These are phyloP conservation scores for Ogataea philodendri DNA, from an alignment of 805 yeast species.

Conservation along the genomic window DNA sequence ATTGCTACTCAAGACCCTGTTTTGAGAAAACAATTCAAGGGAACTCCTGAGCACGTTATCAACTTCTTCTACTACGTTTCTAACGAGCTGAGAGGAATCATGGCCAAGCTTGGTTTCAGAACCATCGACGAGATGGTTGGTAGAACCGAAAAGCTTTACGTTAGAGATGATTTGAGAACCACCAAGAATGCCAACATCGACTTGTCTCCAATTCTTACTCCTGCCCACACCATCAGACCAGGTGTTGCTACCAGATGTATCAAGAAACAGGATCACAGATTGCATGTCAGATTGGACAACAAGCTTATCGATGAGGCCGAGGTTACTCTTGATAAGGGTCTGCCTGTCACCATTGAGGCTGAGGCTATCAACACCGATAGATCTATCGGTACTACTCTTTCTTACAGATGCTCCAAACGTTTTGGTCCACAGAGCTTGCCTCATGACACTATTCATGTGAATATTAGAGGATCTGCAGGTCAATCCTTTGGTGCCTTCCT, in stretches of 20 bases:
- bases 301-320: slow-evolving; percentile 96
- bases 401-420: slow-evolving; percentile 88
- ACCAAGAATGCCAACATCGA: slow-evolving; percentile 91
- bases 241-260: slow-evolving; percentile 94
- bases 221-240: slow-evolving; percentile 94
- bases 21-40: slow-evolving; percentile 84
- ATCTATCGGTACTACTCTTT: slow-evolving; percentile 90
- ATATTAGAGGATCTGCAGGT: slow-evolving; percentile 91
- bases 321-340: slow-evolving; percentile 90
- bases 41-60: slow-evolving; percentile 98
- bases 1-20: slow-evolving; percentile 98
- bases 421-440: slow-evolving; percentile 95
- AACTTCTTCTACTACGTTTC: slow-evolving; percentile 95
- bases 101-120: slow-evolving; percentile 95
- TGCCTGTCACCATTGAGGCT: slow-evolving; percentile 92
- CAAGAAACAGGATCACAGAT: slow-evolving; percentile 89
- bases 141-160: slow-evolving; percentile 84
- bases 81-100: slow-evolving; percentile 84
- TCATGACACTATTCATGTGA: slow-evolving; percentile 92
- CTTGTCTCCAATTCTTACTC: slow-evolving; percentile 89
- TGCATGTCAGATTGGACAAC: slow-evolving; percentile 92
- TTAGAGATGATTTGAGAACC: slow-evolving; percentile 80
- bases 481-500: slow-evolving; percentile 98
- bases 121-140: slow-evolving; percentile 98
- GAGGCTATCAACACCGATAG: slow-evolving; percentile 95